Evolutionary conservation across 192 early-diverging fungal species (phyloP), one percentile per base, ranked within the genome.

Genomic region (Backusella psychrophila): DNA sequence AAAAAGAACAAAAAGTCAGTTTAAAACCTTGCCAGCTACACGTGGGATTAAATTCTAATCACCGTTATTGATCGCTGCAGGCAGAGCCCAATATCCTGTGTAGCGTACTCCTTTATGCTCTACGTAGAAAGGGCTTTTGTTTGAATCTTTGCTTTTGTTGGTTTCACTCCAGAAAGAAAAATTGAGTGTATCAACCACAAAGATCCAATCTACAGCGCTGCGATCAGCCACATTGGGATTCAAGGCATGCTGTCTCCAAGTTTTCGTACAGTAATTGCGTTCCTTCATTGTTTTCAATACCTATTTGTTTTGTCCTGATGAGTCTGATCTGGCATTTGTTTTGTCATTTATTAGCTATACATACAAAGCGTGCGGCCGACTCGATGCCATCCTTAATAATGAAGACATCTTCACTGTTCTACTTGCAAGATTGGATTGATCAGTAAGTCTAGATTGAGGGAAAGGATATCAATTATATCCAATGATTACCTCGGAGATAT

Each of bases 121-220:
- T 14, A 96, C 90, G 12, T 87, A 82, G 80, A 90, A 94, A 2
- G 83, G 81, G 69, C 79, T 73, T 7, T 83, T 73, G 0, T 75
- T 72, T 11, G 82, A 73, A 17, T 80, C 81, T 73, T 90, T 83
- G 9, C 76, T 78, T 52, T 74, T 76, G n/a, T 88, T 89, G 31
- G 85, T 69, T 33, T 91, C 87, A 23, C 88, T 83, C 94, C 94
- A 96, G 78, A 96, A 96, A 29, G 93, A 95, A 80, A 95, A 96
- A 80, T 96, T 96, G 26, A 95, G 85, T 17, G 90, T 77, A 78
- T 96, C 95, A 1, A 94, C 88, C 6, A 96, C 72, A 65, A 96
- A 96, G 31, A 96, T 95, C 87, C 87, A 93, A 66, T 94, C 87
- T 23, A 92, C 80, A 21, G 91, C 89, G 1, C 49, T 69, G 19